Conservation (phyloP, 176 grass and related monocot genomes). For the Rhipidocladum racemiflorum region DNA sequence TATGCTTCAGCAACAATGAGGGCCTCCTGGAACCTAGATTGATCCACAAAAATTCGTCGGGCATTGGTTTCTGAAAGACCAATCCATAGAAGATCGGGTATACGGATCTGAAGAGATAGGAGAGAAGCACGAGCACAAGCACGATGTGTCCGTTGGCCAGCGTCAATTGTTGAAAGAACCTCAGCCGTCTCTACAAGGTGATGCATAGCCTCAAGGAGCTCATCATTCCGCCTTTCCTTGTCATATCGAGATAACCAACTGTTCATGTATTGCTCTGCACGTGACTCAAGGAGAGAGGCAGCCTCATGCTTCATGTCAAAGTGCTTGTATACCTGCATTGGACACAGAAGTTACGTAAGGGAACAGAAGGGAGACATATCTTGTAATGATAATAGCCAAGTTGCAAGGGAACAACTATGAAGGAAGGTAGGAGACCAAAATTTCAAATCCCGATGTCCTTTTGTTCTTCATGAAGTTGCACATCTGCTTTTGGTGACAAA, state of each 20-base stretch:
- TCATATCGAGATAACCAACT: conserved; percentile 61
- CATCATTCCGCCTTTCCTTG: conserved; percentile 67
- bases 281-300: conserved; percentile 78
- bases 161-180: conserved; percentile 87
- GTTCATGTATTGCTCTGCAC: conserved; percentile 71
- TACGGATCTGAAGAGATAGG: conserved; percentile 85
- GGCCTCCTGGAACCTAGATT: conserved; percentile 94
- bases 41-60: conserved; percentile 64
- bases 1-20: conserved; percentile 93
- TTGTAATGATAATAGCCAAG: conserved; percentile 9
- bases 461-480: not conserved
- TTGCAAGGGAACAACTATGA: not conserved
- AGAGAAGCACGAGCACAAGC: conserved; percentile 79
- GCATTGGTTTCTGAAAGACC: conserved; percentile 79
- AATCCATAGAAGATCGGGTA: conserved; percentile 87
- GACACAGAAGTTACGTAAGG: conserved; percentile 16
- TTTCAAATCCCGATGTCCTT: not conserved
- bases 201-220: conserved; percentile 84
- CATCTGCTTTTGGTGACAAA: not conserved
- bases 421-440: conserved; percentile 9
- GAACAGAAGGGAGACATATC: not conserved
- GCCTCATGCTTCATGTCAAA: conserved; percentile 98
- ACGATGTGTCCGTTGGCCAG: conserved; percentile 71
- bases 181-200: conserved; percentile 78
- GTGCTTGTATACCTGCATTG: conserved; percentile 76